These are phyloP conservation scores for Podospora pseudoanserina DNA, from an alignment of 495 filamentous ascomycete genomes.

Conservation along the genomic window DNA sequence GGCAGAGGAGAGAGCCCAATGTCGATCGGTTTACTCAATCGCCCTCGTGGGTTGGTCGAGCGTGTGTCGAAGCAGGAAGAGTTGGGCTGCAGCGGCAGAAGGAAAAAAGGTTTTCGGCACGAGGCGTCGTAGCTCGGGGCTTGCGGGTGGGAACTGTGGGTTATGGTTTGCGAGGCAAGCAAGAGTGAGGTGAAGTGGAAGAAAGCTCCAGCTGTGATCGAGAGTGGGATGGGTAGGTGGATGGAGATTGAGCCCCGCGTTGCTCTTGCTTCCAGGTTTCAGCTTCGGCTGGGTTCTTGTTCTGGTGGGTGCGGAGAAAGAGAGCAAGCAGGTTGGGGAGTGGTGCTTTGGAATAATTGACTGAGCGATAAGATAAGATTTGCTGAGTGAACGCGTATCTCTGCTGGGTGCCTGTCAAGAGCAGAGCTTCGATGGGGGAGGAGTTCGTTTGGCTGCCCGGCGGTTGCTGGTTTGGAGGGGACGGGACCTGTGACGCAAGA, in stretches of 20 bases:
- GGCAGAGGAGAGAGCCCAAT: too few species aligned
- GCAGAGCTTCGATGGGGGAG: neutral
- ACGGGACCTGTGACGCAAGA: slow-evolving; percentile 3
- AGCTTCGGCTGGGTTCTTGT: neutral
- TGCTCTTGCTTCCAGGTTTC: neutral
- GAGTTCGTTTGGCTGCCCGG: neutral
- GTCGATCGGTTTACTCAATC: too few species aligned
- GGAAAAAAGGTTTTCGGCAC: neutral
- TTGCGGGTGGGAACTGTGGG: too few species aligned
- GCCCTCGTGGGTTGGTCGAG: too few species aligned
- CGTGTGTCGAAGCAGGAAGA: too few species aligned
- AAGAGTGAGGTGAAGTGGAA: neutral
- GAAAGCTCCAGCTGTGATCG: neutral
- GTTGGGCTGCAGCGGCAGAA: neutral
- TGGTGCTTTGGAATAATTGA: neutral
- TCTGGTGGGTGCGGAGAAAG: neutral
- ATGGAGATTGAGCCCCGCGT: neutral
- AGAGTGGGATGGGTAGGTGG: neutral
- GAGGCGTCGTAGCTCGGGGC: too few species aligned
- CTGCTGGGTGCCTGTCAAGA: neutral
- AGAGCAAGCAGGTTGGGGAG: neutral
- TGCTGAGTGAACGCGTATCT: neutral
- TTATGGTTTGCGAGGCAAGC: neutral
- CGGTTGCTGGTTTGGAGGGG: neutral
- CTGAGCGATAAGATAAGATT: neutral